Evolutionary conservation across 2,329 filamentous ascomycete species (phyloP).

Genomic region (Cytospora piceicola): DNA sequence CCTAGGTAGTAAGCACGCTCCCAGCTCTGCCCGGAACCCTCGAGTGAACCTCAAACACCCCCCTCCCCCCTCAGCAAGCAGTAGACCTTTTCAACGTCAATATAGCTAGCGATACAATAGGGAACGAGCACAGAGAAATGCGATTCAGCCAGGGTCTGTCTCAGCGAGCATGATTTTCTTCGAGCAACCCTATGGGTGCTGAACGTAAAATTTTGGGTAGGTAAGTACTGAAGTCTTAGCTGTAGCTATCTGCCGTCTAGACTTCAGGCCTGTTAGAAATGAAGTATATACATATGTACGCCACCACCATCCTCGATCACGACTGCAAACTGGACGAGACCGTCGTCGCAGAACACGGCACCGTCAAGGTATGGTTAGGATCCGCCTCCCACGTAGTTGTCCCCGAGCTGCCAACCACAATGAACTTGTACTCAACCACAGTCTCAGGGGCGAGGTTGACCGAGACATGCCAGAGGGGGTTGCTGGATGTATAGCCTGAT

Average conservation of each 20-base stretch:
- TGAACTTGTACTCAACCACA: slow-evolving; percentile 58
- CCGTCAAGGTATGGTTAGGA: slow-evolving; percentile 39
- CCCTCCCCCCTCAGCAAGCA: no score
- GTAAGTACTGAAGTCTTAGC: neutral
- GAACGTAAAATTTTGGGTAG: neutral
- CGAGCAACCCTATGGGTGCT: neutral
- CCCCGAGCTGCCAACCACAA: slow-evolving; percentile 52
- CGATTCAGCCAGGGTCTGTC: neutral
- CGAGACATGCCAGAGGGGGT: slow-evolving; percentile 55
- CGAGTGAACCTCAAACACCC: neutral
- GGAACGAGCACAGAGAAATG: neutral
- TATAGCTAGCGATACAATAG: neutral
- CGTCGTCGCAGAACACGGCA: slow-evolving; percentile 33
- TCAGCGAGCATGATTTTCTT: neutral
- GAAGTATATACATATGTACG: neutral
- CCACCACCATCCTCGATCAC: neutral
- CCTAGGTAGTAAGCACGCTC: neutral
- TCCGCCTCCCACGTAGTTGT: slow-evolving; percentile 59
- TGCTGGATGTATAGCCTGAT: slow-evolving; percentile 50
- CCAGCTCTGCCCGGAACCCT: neutral
- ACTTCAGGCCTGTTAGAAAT: no score
- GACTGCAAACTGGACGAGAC: slow-evolving; percentile 41
- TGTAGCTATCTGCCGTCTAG: neutral
- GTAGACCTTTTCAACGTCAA: neutral
- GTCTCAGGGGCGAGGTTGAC: slow-evolving; percentile 52